These are phyloP conservation scores for Tuber calosporum DNA, from an alignment of 495 filamentous ascomycete genomes.

Conservation along the genomic window DNA sequence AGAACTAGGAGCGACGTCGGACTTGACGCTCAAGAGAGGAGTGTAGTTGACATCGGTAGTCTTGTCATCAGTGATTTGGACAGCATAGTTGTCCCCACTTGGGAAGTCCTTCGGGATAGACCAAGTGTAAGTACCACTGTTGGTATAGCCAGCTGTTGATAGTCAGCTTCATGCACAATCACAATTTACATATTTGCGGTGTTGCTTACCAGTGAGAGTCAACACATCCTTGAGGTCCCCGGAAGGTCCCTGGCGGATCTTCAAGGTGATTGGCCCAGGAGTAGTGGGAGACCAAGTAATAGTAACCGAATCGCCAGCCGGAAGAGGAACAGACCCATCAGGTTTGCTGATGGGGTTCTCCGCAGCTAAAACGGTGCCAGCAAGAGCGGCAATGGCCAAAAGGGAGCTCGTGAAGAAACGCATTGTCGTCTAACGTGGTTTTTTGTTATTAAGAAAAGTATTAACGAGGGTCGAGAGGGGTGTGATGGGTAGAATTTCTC, in stretches of 20 bases:
- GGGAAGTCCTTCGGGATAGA: constrained; percentile 11
- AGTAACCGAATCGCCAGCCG: constrained; percentile 50
- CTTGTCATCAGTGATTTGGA: constrained; percentile 24
- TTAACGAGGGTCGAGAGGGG: constrained; percentile 28
- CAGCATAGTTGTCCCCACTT: constrained; percentile 26
- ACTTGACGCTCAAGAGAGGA: constrained; percentile 26
- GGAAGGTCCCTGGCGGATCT: constrained; percentile 28
- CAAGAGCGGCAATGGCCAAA: constrained; percentile 49
- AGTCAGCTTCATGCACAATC: constrained; percentile 13
- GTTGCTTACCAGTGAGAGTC: constrained; percentile 21
- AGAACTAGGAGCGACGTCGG: constrained; percentile 2
- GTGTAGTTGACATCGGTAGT: constrained; percentile 30
- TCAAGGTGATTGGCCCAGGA: constrained; percentile 7
- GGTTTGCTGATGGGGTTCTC: constrained; percentile 54
- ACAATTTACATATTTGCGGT: not conserved
- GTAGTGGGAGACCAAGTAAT: constrained; percentile 55
- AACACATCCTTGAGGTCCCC: constrained; percentile 25
- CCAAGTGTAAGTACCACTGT: constrained; percentile 26
- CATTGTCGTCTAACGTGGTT: constrained; percentile 46
- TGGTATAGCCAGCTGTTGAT: constrained; percentile 7
- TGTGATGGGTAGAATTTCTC: constrained; percentile 24
- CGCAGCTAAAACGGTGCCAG: constrained; percentile 47
- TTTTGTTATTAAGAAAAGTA: constrained; percentile 7
- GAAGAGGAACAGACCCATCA: constrained; percentile 49
- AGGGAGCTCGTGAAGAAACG: constrained; percentile 49